Percentiles rank a stretch among this genome's conserved stretches.
These are phyloP conservation scores for Aspergillus asperescens DNA, from an alignment of 495 filamentous ascomycete genomes.

Conservation along the genomic window DNA sequence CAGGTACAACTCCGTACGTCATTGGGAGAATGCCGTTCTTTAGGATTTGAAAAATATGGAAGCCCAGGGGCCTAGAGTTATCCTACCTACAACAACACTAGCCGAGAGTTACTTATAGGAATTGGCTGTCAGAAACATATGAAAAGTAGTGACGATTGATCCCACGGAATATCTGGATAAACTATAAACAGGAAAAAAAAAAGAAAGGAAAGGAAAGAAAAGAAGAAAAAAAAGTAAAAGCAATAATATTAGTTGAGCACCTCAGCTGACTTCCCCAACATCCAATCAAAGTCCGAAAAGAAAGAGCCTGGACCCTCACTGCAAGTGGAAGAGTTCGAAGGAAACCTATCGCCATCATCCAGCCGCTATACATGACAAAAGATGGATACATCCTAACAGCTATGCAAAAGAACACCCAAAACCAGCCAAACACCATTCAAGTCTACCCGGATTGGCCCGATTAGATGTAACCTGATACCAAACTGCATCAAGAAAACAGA, in stretches of 20 bases:
- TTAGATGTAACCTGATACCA: slow-evolving; percentile 16
- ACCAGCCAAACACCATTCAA: background rate
- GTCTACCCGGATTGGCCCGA: slow-evolving; percentile 13
- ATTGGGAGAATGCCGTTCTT: too few relatives aligned
- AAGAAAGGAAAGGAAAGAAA: background rate
- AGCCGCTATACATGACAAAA: slow-evolving; percentile 10
- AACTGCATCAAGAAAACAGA: slow-evolving; percentile 12
- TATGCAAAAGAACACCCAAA: slow-evolving; percentile 17
- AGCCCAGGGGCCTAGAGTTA: too few relatives aligned
- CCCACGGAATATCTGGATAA: too few relatives aligned
- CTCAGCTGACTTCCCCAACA: slow-evolving; percentile 5
- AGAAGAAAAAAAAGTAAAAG: background rate
- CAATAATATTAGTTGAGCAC: slow-evolving; percentile 10
- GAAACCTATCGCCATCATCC: background rate
- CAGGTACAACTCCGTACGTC: too few relatives aligned
- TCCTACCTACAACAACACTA: too few relatives aligned
- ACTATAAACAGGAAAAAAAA: slow-evolving; percentile 2
- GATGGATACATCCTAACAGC: slow-evolving; percentile 7
- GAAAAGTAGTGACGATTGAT: background rate
- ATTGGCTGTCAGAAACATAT: background rate
- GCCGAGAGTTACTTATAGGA: too few relatives aligned
- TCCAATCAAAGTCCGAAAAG: slow-evolving; percentile 14
- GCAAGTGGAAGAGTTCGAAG: background rate
- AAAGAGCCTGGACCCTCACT: background rate
- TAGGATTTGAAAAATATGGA: too few relatives aligned